phyloP scores from a whole-genome alignment of 495 filamentous ascomycete genomes.

The Recurvomyces mirabilis region DNA sequence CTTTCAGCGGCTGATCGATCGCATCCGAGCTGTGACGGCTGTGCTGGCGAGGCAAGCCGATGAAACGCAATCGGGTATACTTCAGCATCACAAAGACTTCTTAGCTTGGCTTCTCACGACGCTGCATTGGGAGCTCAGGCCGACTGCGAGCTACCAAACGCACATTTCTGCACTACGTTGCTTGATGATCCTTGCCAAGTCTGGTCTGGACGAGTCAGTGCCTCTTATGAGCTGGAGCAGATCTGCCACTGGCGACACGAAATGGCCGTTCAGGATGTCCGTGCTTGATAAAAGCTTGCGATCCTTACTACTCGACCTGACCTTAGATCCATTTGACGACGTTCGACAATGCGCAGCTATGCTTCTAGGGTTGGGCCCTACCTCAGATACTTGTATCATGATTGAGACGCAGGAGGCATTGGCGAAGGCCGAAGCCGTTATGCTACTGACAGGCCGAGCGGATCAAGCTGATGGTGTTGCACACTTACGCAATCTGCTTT shows the following conservation, averaged over 20 bases:
- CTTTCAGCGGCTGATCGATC: constrained; percentile 47
- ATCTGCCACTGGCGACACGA: constrained; percentile 27
- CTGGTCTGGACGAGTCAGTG: constrained; percentile 35
- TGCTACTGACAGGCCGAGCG: constrained; percentile 58
- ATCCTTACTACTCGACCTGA: constrained; percentile 56
- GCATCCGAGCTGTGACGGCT: constrained; percentile 24
- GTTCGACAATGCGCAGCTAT: constrained; percentile 56
- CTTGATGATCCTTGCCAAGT: constrained; percentile 47
- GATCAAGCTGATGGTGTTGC: constrained; percentile 81
- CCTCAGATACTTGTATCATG: background rate
- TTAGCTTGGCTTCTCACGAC: constrained; percentile 59
- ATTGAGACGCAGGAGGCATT: background rate
- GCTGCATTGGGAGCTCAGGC: constrained; percentile 56
- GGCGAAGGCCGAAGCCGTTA: constrained; percentile 43
- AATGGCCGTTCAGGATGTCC: constrained; percentile 43
- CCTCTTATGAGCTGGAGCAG: constrained; percentile 22
- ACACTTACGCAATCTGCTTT: constrained; percentile 32
- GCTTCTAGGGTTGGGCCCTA: constrained; percentile 25
- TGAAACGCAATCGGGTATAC: background rate
- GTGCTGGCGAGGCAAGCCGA: constrained; percentile 14
- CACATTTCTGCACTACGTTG: constrained; percentile 70
- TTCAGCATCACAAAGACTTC: constrained; percentile 42
- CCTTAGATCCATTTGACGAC: constrained; percentile 88
- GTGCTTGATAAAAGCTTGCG: constrained; percentile 43
- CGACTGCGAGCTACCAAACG: constrained; percentile 73